A percentile compares a stretch with the other conserved stretches of the same genome.
These are phyloP conservation scores for Oryza coarctata DNA, from an alignment of 176 grass and related monocot genomes.

Conservation along the genomic window DNA sequence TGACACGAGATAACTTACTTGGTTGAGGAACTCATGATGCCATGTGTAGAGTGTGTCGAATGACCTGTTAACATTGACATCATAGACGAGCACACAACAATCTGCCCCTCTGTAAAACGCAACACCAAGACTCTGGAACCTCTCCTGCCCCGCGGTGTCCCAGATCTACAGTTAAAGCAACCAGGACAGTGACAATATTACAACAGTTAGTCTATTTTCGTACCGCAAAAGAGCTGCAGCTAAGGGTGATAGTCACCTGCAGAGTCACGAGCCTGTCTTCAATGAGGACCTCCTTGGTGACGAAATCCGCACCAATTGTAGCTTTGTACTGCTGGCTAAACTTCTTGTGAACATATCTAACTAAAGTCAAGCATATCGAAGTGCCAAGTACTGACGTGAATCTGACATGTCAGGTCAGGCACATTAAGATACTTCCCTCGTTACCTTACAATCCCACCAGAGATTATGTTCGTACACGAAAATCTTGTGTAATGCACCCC, in stretches of 20 bases:
- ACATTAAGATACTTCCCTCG: background rate
- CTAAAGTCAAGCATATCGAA: slow-evolving; percentile 42
- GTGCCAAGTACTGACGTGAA: background rate
- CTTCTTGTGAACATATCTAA: slow-evolving; percentile 99
- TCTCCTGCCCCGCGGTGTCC: slow-evolving; percentile 97
- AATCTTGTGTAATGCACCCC: background rate
- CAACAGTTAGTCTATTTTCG: background rate
- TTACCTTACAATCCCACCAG: background rate
- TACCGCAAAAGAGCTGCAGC: background rate
- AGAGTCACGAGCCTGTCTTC: slow-evolving; percentile 96
- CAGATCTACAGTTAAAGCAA: slow-evolving; percentile 68
- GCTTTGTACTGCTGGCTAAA: slow-evolving; percentile 99
- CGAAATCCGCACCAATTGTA: slow-evolving; percentile 97
- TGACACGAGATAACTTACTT: slow-evolving; percentile 48
- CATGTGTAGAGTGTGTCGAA: slow-evolving; percentile 96
- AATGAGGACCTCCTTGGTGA: slow-evolving; percentile 98
- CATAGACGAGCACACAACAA: slow-evolving; percentile 97
- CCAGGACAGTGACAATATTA: background rate
- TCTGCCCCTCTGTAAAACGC: slow-evolving; percentile 98
- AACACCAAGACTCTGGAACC: slow-evolving; percentile 97
- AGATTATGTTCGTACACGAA: background rate
- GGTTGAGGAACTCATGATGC: slow-evolving; percentile 98
- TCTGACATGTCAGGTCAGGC: background rate
- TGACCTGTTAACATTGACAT: slow-evolving; percentile 84
- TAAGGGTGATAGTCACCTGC: slow-evolving; percentile 54